Percentiles rank a stretch among this genome's conserved stretches.
These are phyloP conservation scores for Didymella arachidicola DNA, from an alignment of 2,329 filamentous ascomycete species.

Conservation along the genomic window DNA sequence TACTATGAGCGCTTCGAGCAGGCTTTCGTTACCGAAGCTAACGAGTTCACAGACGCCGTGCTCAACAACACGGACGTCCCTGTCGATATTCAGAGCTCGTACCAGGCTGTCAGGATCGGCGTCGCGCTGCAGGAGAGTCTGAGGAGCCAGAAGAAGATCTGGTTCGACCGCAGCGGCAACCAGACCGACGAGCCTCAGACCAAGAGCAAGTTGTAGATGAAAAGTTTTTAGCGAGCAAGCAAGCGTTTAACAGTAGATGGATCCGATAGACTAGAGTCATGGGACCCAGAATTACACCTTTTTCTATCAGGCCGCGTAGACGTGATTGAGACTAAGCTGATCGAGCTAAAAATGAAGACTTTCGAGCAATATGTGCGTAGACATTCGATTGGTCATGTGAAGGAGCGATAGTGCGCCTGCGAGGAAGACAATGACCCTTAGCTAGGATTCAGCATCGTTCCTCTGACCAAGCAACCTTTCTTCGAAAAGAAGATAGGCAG, in stretches of 20 bases:
- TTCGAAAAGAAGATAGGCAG: too few relatives aligned
- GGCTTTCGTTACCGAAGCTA: constrained; percentile 69
- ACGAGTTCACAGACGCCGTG: constrained; percentile 68
- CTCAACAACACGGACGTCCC: constrained; percentile 64
- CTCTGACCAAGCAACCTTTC: too few relatives aligned
- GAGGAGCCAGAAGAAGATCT: constrained; percentile 56
- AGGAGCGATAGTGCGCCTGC: too few relatives aligned
- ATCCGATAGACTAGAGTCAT: constrained; percentile 12
- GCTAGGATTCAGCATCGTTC: too few relatives aligned
- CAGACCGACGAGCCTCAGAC: constrained; percentile 48
- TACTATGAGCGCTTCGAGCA: constrained; percentile 70
- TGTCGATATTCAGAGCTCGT: constrained; percentile 64
- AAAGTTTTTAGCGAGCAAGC: neutral
- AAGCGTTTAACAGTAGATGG: neutral
- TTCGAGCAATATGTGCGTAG: too few relatives aligned
- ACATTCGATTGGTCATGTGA: too few relatives aligned
- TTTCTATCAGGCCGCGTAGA: too few relatives aligned
- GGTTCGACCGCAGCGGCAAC: constrained; percentile 64
- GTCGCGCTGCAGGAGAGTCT: constrained; percentile 57
- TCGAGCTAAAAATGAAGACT: too few relatives aligned
- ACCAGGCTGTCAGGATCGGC: constrained; percentile 68
- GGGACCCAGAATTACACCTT: neutral
- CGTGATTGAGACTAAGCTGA: too few relatives aligned
- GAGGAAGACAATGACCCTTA: too few relatives aligned
- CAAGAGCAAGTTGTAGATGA: constrained; percentile 48